phyloP scores from a whole-genome alignment of 1,139 yeast species.

The Scheffersomyces cryptocercus region DNA sequence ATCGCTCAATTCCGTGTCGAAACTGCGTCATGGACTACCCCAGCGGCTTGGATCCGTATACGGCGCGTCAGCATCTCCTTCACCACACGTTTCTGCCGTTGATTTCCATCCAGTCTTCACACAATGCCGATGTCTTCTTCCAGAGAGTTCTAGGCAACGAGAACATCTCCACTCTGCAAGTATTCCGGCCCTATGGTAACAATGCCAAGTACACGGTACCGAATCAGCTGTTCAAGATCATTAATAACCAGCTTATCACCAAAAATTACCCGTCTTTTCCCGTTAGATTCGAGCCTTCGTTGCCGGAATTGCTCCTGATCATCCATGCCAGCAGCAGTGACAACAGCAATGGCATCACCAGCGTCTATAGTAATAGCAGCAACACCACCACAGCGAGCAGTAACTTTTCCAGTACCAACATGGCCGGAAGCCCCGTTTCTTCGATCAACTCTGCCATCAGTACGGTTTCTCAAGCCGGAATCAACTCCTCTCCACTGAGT shows the following conservation, averaged over 20 bases:
- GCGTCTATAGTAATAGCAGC: conserved; percentile 8
- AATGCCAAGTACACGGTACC: conserved; percentile 43
- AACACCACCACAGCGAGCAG: background rate
- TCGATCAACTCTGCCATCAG: too few species aligned
- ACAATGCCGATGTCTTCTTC: conserved; percentile 49
- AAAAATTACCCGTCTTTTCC: conserved; percentile 47
- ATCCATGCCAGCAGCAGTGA: conserved; percentile 19
- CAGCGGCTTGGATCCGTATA: conserved; percentile 41
- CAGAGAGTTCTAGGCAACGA: conserved; percentile 31
- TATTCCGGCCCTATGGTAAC: conserved; percentile 48
- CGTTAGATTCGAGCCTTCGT: conserved; percentile 42
- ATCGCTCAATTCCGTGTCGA: background rate
- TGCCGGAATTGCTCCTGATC: conserved; percentile 42
- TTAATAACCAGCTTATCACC: conserved; percentile 44
- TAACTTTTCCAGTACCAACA: too few species aligned
- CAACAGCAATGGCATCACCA: conserved; percentile 1
- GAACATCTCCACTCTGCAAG: conserved; percentile 35
- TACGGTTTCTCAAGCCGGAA: background rate
- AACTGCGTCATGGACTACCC: background rate
- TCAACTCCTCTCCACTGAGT: background rate
- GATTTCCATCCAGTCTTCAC: conserved; percentile 55
- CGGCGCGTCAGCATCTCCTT: conserved; percentile 43
- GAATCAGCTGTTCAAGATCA: conserved; percentile 39
- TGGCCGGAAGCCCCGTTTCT: too few species aligned
- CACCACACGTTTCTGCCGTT: conserved; percentile 60